These are phyloP conservation scores for Microsporum ferrugineum DNA, from an alignment of 2,329 filamentous ascomycete genomes.

Conservation along the genomic window DNA sequence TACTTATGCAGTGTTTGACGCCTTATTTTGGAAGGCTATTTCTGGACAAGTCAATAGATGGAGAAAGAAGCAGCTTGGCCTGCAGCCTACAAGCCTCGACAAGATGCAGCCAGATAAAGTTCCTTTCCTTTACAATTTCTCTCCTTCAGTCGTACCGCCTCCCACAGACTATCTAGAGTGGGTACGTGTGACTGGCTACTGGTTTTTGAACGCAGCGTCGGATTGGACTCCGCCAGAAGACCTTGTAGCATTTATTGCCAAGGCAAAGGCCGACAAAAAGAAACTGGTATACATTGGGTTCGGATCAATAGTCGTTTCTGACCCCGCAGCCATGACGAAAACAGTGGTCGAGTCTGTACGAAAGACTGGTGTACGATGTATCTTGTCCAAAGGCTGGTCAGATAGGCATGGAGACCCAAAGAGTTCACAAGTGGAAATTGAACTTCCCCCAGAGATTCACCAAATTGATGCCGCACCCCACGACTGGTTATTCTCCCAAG, in stretches of 20 bases:
- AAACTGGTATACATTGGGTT: constrained; percentile 96
- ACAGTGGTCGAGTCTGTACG: constrained; percentile 87
- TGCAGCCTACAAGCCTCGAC: constrained; percentile 71
- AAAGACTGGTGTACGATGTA: constrained; percentile 86
- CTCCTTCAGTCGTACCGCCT: constrained; percentile 81
- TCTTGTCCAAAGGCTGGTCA: constrained; percentile 94
- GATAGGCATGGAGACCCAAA: constrained; percentile 59
- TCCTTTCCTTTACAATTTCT: constrained; percentile 98
- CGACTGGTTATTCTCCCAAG: constrained; percentile 89
- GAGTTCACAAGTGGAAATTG: constrained; percentile 52
- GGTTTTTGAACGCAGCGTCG: constrained; percentile 76
- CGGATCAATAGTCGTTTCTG: constrained; percentile 85
- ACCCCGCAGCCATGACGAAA: constrained; percentile 76
- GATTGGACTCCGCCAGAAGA: constrained; percentile 64
- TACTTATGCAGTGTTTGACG: constrained; percentile 93
- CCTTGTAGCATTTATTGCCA: constrained; percentile 68
- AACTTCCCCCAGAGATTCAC: constrained; percentile 66
- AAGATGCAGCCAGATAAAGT: constrained; percentile 95
- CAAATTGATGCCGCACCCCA: constrained; percentile 86
- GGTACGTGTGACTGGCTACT: constrained; percentile 95
- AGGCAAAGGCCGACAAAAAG: constrained; percentile 68
- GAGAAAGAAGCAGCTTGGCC: constrained; percentile 66
- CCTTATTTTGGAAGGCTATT: constrained; percentile 90
- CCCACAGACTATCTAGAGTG: constrained; percentile 94
- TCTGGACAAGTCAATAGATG: constrained; percentile 85